These are phyloP conservation scores for Fraxinus excelsior DNA, from an alignment of 257 asterid species.

Conservation along the genomic window DNA sequence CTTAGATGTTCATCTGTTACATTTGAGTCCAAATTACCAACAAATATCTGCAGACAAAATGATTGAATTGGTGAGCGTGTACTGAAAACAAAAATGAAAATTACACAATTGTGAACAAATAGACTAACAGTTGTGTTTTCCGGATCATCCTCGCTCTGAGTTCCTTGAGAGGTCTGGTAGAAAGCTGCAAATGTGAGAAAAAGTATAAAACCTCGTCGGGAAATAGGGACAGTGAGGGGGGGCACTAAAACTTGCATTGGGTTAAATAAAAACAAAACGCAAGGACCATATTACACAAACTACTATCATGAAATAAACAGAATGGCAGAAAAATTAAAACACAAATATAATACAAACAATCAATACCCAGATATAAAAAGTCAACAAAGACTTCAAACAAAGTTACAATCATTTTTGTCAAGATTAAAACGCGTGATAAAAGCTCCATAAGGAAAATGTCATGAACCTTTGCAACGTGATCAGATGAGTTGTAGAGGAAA, in stretches of 20 bases:
- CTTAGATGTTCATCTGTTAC: slow-evolving; percentile 8
- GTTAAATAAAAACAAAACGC: background rate
- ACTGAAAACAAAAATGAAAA: no score
- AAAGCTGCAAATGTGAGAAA: slow-evolving; percentile 46
- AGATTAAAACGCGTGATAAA: background rate
- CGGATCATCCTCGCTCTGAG: slow-evolving; percentile 85
- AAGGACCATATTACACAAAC: background rate
- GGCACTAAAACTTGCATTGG: background rate
- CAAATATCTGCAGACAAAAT: slow-evolving; percentile 8
- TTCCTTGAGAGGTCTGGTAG: slow-evolving; percentile 76
- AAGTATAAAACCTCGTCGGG: background rate
- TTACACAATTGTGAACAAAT: background rate
- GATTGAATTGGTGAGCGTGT: no score
- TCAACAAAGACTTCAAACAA: slow-evolving; percentile 5
- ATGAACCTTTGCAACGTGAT: slow-evolving; percentile 19
- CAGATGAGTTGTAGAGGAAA: no score
- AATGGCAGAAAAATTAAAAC: background rate
- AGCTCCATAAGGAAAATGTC: background rate
- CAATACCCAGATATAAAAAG: background rate
- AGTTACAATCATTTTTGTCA: background rate
- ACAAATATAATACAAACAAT: background rate
- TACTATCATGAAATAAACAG: background rate
- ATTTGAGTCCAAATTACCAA: slow-evolving; percentile 8
- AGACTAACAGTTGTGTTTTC: slow-evolving; percentile 86
- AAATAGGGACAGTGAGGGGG: slow-evolving; percentile 17